Conservation (phyloP, 2,329 filamentous ascomycete genomes). For the Alternaria sp. region DNA sequence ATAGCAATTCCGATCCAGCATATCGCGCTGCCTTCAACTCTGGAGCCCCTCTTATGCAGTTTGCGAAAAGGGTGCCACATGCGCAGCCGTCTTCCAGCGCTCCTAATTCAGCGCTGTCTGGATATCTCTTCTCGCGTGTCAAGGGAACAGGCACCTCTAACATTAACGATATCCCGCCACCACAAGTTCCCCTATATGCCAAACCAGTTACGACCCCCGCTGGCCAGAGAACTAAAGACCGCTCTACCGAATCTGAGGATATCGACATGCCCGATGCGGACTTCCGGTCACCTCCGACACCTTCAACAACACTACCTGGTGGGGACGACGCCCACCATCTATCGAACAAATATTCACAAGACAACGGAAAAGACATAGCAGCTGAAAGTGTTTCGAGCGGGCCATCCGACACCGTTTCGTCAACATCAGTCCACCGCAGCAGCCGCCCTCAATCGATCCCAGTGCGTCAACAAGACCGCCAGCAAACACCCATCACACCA, state of each 20-base stretch:
- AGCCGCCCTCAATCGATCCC: background rate
- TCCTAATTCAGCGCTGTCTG: background rate
- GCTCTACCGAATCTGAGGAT: background rate
- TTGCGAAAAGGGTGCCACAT: background rate
- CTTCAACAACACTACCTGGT: background rate
- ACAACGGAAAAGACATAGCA: background rate
- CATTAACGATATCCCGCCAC: background rate
- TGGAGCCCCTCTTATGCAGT: background rate
- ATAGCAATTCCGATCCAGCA: background rate
- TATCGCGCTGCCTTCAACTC: background rate
- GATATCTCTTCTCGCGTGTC: background rate
- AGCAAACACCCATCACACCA: background rate
- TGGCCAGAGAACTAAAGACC: background rate
- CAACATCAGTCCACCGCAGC: background rate
- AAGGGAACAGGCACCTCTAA: background rate
- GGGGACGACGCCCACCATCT: background rate
- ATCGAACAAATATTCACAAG: background rate
- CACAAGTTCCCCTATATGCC: background rate
- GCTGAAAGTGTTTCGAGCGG: too few species aligned
- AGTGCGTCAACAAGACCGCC: constrained; percentile 2
- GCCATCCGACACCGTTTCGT: background rate
- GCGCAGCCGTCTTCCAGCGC: background rate
- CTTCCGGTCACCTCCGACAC: background rate
- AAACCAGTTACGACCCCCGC: too few species aligned
- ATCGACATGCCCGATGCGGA: background rate